Base-by-base conservation (phyloP, 1,139 yeast genomes). In the Sugiyamaella castrensis region DNA sequence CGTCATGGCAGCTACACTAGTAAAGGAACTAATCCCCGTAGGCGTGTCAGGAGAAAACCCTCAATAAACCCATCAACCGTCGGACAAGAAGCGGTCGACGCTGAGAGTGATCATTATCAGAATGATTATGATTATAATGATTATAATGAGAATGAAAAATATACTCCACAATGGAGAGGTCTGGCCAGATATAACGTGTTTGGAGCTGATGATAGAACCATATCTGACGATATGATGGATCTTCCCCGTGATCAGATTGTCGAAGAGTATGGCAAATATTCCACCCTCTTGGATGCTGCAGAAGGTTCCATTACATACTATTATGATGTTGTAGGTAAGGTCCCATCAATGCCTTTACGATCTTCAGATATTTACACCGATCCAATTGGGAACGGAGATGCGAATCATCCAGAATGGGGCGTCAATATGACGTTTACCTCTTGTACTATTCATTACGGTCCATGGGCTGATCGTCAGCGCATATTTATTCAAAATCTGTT, bases 401-500 rank as follows among this genome's bases (percentile, higher is more conserved):
- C 15, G 2, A 12, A 38, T 5, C 56, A 70, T 1, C 96, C 97
- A 0, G 79, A 76, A 51, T 79, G 78, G 63, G 92, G 91, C 0
- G 61, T 83, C 5, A 84, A 84, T 50, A 50, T 89, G 13, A 74
- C 72, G 15, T 59, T 88, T 4, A 74, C 77, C 1, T 76, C 78
- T 53, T 82, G 91, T 0, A 82, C 87, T 0, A 71, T 88, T 1
- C 84, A 84, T 57, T 91, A 87, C 61, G 98, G 98, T 0, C 95
- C 98, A 0, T 91, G 98, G 97, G 86, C 97, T 0, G 95, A 91
- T 53, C 79, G 91, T 40, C 95, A 92, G 64, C 66, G 96, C 19
- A 74, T 75, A 1, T 79, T 83, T 0, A 61, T 91, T 8, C 92
- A 84, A 53, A 69, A 73, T 8, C 71, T 82, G 70, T 71, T 92